These are phyloP conservation scores for Bonia amplexicaulis DNA, from an alignment of 176 grass and related monocot species.

Conservation along the genomic window DNA sequence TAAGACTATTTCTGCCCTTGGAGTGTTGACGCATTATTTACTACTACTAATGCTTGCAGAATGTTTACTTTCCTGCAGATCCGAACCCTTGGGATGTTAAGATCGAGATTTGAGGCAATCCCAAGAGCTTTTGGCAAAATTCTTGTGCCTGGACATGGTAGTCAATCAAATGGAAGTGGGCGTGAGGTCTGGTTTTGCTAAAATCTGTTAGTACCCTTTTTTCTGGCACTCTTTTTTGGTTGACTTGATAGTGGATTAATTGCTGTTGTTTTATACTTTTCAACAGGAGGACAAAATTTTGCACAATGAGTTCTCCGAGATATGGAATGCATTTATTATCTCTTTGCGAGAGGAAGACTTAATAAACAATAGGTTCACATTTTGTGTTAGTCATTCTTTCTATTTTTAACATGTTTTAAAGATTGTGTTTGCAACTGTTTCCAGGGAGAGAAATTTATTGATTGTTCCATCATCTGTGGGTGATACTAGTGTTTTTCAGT, in stretches of 20 bases:
- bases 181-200: constrained; percentile 26
- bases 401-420: neutral
- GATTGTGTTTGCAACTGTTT: constrained; percentile 16
- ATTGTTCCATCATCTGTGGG: constrained; percentile 69
- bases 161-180: neutral
- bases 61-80: constrained; percentile 60
- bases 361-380: constrained; percentile 61
- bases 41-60: constrained; percentile 13
- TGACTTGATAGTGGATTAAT: neutral
- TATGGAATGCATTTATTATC: constrained; percentile 86
- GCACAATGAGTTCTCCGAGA: constrained; percentile 45
- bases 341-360: constrained; percentile 92
- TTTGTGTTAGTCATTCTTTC: constrained; percentile 21
- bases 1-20: constrained; percentile 6
- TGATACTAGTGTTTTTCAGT: constrained; percentile 62
- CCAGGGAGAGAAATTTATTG: constrained; percentile 75
- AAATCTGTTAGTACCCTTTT: constrained; percentile 1
- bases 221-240: neutral
- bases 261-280: neutral
- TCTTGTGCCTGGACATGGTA: constrained; percentile 48
- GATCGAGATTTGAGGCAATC: constrained; percentile 80
- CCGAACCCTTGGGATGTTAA: constrained; percentile 83
- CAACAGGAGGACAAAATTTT: constrained; percentile 45
- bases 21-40: constrained; percentile 5
- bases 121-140: constrained; percentile 55